Conservation (phyloP, 1,139 yeast genomes). For the Trichomonascaceae sp. region DNA sequence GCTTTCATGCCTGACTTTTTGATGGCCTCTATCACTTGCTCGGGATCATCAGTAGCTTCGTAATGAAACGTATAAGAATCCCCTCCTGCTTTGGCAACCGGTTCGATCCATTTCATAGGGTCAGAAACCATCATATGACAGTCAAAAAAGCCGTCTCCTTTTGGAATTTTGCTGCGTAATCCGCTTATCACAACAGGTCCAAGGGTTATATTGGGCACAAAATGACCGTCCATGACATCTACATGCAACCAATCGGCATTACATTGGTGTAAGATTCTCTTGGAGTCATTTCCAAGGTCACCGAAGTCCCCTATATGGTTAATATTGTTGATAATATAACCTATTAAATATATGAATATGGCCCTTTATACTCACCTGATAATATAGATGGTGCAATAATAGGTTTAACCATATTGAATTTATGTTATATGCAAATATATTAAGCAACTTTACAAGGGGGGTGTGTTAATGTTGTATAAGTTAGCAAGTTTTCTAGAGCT, state of each 20-base stretch:
- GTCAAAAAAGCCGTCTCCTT: constrained; percentile 74
- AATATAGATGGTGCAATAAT: constrained; percentile 94
- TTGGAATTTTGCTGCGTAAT: constrained; percentile 71
- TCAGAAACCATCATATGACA: constrained; percentile 98
- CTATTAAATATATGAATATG: not conserved
- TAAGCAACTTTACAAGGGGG: not conserved
- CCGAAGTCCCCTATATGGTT: constrained; percentile 55
- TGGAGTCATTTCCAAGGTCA: constrained; percentile 81
- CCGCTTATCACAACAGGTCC: constrained; percentile 88
- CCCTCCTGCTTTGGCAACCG: constrained; percentile 91
- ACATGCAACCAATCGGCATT: constrained; percentile 94
- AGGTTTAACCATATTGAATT: constrained; percentile 37
- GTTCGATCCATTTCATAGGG: constrained; percentile 93
- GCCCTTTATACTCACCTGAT: constrained; percentile 47
- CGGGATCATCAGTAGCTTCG: constrained; percentile 84
- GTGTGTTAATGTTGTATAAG: not conserved
- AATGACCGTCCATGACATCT: constrained; percentile 98
- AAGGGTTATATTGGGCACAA: constrained; percentile 91
- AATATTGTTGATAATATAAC: not conserved
- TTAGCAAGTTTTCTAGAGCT: not conserved
- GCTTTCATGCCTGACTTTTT: constrained; percentile 81
- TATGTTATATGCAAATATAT: not conserved
- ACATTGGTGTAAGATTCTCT: constrained; percentile 62
- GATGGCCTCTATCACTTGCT: constrained; percentile 67
- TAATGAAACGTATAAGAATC: constrained; percentile 95